Evolutionary conservation across 1,139 yeast genomes (phyloP).

Genomic region (Sugiyamaella japonica): DNA sequence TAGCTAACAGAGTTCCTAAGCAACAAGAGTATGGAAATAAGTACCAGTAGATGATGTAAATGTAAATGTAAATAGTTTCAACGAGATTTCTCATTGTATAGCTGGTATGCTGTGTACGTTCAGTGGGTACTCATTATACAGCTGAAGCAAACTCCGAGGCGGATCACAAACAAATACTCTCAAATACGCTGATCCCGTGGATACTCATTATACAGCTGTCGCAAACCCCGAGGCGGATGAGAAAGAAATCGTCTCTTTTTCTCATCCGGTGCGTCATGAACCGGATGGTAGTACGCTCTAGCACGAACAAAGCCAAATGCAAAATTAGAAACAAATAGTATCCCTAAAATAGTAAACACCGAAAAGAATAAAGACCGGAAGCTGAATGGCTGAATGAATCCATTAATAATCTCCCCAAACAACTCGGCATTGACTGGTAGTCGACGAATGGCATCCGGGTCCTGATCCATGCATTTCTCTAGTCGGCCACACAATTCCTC

Average conservation of each 20-base stretch:
- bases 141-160: neutral
- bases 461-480: constrained; percentile 79
- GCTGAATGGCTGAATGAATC: constrained; percentile 67
- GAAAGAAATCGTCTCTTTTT: neutral
- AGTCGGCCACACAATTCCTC: constrained; percentile 67
- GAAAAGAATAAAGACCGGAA: constrained; percentile 62
- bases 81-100: too few species aligned
- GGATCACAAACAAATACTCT: too few species aligned
- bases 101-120: too few species aligned
- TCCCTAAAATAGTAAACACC: constrained; percentile 39
- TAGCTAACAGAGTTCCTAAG: constrained; percentile 38
- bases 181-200: too few species aligned
- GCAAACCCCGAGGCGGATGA: constrained; percentile 2
- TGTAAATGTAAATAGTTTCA: constrained; percentile 11
- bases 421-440: constrained; percentile 73
- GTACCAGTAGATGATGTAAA: constrained; percentile 15
- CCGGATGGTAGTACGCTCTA: constrained; percentile 8
- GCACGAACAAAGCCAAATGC: constrained; percentile 45
- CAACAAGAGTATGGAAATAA: constrained; percentile 17
- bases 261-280: neutral
- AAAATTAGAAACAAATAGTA: constrained; percentile 45
- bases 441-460: constrained; percentile 70
- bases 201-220: neutral
- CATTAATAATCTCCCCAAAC: constrained; percentile 72
- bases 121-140: too few species aligned